A percentile compares a stretch with the other conserved stretches of the same genome.
Evolutionary conservation across 768 basidiomycete genomes (phyloP).

Genomic region (Russula earlei): DNA sequence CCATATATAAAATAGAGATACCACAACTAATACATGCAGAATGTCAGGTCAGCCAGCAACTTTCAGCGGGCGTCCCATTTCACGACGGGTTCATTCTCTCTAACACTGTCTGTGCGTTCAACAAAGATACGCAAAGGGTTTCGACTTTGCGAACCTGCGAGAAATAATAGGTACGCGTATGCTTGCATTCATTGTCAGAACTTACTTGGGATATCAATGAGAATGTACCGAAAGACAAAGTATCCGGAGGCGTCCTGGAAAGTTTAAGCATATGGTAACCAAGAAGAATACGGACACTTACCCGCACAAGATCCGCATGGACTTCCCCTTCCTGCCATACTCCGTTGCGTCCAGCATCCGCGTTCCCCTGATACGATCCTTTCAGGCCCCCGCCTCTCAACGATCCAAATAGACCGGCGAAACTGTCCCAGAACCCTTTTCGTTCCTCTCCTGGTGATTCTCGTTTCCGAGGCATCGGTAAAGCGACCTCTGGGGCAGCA

Average conservation of each 20-base stretch:
- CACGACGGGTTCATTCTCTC: slow-evolving; percentile 64
- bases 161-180: slow-evolving; percentile 23
- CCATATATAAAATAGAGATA: slow-evolving; percentile 1
- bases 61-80: slow-evolving; percentile 39
- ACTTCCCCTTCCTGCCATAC: slow-evolving; percentile 69
- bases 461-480: slow-evolving; percentile 24
- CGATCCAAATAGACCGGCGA: slow-evolving; percentile 63
- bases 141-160: slow-evolving; percentile 48
- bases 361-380: slow-evolving; percentile 24
- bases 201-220: slow-evolving; percentile 75
- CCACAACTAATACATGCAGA: slow-evolving; percentile 23
- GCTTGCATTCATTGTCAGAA: slow-evolving; percentile 21
- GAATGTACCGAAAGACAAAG: slow-evolving; percentile 68
- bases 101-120: slow-evolving; percentile 53
- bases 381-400: slow-evolving; percentile 37
- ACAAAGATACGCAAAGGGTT: slow-evolving; percentile 62
- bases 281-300: slow-evolving; percentile 28
- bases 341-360: slow-evolving; percentile 30
- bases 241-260: slow-evolving; percentile 63
- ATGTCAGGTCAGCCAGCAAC: not conserved
- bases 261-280: not conserved
- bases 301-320: slow-evolving; percentile 69
- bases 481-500: slow-evolving; percentile 24
- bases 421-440: slow-evolving; percentile 37
- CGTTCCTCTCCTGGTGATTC: slow-evolving; percentile 28